Evolutionary conservation across 2,329 filamentous ascomycete species (phyloP).

Genomic region (Orbilia javanica): DNA sequence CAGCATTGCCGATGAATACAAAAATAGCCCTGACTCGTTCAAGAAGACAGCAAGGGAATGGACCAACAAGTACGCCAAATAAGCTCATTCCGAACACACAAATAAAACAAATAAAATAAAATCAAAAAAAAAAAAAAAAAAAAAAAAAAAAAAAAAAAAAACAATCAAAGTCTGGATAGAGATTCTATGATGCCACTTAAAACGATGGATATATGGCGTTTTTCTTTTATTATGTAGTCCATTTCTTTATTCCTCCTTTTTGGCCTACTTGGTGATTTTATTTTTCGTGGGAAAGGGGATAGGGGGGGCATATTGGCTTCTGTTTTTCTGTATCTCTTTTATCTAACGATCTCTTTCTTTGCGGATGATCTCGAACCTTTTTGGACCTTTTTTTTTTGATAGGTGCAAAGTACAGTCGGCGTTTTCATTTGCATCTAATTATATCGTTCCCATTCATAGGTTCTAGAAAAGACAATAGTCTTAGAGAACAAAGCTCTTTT

Average conservation of each 20-base stretch:
- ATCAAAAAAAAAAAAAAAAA: no score
- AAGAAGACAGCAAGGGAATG: slow-evolving; percentile 81
- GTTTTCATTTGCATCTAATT: slow-evolving; percentile 47
- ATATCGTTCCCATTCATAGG: slow-evolving; percentile 30
- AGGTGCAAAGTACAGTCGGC: slow-evolving; percentile 34
- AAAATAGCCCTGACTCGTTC: slow-evolving; percentile 75
- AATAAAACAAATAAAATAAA: no score
- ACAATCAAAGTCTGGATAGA: no score
- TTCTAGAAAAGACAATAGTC: not conserved
- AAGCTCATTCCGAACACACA: slow-evolving; percentile 7
- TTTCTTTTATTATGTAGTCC: not conserved
- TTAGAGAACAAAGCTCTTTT: slow-evolving; percentile 14
- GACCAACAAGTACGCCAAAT: slow-evolving; percentile 77
- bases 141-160: no score
- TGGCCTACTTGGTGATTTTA: not conserved
- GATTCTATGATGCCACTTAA: not conserved
- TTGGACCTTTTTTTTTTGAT: not conserved
- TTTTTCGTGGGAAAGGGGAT: slow-evolving; percentile 11
- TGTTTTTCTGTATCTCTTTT: not conserved
- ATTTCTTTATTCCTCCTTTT: not conserved
- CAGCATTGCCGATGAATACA: slow-evolving; percentile 86
- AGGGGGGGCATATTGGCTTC: not conserved
- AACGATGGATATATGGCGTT: slow-evolving; percentile 16
- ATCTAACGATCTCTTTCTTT: not conserved
- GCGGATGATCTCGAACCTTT: not conserved